Conservation (phyloP, 495 filamentous ascomycete genomes). For the Penicillium malachiteum region DNA sequence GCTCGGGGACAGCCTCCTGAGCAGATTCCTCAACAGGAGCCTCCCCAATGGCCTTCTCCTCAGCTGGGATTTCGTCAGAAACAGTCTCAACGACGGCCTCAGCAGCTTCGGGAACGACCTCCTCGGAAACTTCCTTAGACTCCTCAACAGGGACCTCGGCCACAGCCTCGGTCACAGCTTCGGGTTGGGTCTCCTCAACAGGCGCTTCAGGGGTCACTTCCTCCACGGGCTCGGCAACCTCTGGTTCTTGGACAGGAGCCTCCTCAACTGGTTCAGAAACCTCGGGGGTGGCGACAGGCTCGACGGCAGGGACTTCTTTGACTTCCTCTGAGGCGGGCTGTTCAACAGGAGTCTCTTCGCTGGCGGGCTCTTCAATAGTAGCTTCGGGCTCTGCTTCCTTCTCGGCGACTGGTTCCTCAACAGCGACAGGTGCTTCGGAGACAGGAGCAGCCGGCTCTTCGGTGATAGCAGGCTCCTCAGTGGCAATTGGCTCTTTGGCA, state of each 20-base stretch:
- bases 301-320: conserved; percentile 4
- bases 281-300: neutral
- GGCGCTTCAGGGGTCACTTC: conserved; percentile 11
- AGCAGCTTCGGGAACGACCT: conserved; percentile 6
- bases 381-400: conserved; percentile 4
- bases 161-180: neutral
- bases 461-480: neutral
- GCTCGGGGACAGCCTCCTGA: conserved; percentile 9
- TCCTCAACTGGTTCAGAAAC: conserved; percentile 6
- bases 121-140: conserved; percentile 5
- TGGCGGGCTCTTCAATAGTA: conserved; percentile 12
- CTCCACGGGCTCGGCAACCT: conserved; percentile 8
- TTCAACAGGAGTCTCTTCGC: conserved; percentile 11
- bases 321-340: conserved; percentile 14
- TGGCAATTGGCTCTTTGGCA: neutral
- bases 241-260: conserved; percentile 2
- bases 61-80: neutral
- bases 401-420: conserved; percentile 6
- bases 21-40: neutral
- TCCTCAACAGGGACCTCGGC: conserved; percentile 15
- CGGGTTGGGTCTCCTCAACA: conserved; percentile 11
- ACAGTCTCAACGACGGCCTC: conserved; percentile 3
- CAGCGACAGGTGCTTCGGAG: neutral
- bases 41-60: neutral
- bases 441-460: neutral